Base-by-base conservation (phyloP, 768 basidiomycete genomes). In the Epithele typhae region DNA sequence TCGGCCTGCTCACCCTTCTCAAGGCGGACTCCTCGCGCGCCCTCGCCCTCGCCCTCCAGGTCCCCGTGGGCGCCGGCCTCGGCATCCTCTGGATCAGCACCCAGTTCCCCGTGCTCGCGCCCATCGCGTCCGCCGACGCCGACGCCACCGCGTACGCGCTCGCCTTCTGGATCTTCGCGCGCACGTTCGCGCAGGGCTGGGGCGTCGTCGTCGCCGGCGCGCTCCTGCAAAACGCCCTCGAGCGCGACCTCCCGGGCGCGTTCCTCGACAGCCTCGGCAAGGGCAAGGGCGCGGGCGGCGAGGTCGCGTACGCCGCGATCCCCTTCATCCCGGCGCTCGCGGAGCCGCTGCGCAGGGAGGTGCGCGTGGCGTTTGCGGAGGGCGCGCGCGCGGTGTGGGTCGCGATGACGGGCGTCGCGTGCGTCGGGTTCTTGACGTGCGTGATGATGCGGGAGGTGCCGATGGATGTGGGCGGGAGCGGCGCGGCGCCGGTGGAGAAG, bases 121-220 rank as follows among this genome's bases (percentile, higher is more conserved):
- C 46, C 3, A 14, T 69, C 3, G 58, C 60, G 5, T 47, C 64
- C n/a, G 43, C 54, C 7, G 49, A 56, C 15, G 27, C 27, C 8
- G n/a, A n/a, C n/a, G n/a, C n/a, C n/a, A 64, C 58, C 23, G 67
- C 70, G n/a, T 57, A 59, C 5, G 66, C 70, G 7, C 54, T 70
- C 18, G 57, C 64, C 1, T 58, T 64, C 52, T 60, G 56, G 53
- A 51, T 43, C 9, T 62, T 61, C 48, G 45, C 46, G n/a, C 49
- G 63, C 36, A 7, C 21, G 46, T 25, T 19, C 15, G 17, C 35
- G 6, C 35, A 36, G 56, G 56, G 59, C 11, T 27, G 23, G 40
- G 25, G 41, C 14, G 59, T 71, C 43, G 56, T 61, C 12, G 59
- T 72, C 24, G 68, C 67, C 2, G 56, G 62, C 2, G 60, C 64